Evolutionary conservation across 108 stramenopile species (phyloP).

Genomic region (Cyclotella kingstonii): DNA sequence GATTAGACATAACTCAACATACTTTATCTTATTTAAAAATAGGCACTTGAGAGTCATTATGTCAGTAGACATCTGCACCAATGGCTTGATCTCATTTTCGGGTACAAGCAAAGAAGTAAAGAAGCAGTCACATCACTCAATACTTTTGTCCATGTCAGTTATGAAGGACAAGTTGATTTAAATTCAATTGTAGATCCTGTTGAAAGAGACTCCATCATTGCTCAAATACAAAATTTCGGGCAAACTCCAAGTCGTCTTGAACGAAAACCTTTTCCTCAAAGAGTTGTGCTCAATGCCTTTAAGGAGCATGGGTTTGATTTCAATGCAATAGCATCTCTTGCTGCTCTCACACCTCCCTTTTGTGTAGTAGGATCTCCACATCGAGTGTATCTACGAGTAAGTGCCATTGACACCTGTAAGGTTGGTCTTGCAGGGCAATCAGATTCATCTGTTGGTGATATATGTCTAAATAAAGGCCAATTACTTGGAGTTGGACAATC

Average conservation of each 20-base stretch:
- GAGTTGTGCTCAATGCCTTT: constrained; percentile 46
- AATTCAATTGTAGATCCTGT: constrained; percentile 86
- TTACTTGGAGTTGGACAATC: constrained; percentile 76
- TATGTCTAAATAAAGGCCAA: constrained; percentile 79
- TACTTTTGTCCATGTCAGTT: constrained; percentile 96
- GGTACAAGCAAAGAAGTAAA: constrained; percentile 87
- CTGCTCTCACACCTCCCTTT: constrained; percentile 89
- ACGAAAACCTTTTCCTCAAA: constrained; percentile 69
- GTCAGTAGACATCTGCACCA: constrained; percentile 90
- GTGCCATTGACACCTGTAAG: constrained; percentile 59
- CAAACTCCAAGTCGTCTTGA: constrained; percentile 94
- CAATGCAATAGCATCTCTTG: constrained; percentile 75
- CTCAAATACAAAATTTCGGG: constrained; percentile 98
- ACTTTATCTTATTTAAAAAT: constrained; percentile 8
- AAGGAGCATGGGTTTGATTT: constrained; percentile 81
- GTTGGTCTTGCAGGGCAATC: constrained; percentile 67
- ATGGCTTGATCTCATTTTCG: constrained; percentile 98
- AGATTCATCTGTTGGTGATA: constrained; percentile 82
- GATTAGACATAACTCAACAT: constrained; percentile 3
- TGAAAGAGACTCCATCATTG: constrained; percentile 88
- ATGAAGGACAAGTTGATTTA: constrained; percentile 95
- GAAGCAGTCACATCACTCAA: constrained; percentile 88
- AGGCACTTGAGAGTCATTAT: constrained; percentile 88
- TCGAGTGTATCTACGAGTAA: constrained; percentile 58
- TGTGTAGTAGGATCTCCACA: constrained; percentile 93